These are phyloP conservation scores for Globisporangium lucens DNA, from an alignment of 352 stramenopile species.

Conservation along the genomic window DNA sequence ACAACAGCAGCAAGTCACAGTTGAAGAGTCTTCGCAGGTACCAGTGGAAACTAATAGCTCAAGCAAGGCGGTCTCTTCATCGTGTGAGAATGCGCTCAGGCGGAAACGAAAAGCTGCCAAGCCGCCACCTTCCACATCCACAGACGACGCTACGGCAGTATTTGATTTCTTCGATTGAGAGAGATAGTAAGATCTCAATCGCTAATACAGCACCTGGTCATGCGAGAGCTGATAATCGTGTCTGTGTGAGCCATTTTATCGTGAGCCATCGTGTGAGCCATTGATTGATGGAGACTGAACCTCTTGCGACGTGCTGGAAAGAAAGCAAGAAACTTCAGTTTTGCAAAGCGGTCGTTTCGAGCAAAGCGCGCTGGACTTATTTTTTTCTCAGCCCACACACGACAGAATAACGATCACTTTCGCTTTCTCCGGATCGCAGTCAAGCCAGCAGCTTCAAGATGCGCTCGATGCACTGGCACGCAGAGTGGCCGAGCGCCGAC, in stretches of 20 bases:
- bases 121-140: neutral
- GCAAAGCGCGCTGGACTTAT: neutral
- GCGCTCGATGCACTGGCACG: conserved; percentile 5
- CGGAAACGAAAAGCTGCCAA: neutral
- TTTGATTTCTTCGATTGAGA: conserved; percentile 4
- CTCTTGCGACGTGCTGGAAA: neutral
- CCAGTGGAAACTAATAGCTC: neutral
- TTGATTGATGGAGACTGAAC: neutral
- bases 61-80: neutral
- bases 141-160: neutral
- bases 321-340: conserved; percentile 1
- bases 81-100: neutral
- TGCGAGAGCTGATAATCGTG: neutral
- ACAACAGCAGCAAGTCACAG: neutral
- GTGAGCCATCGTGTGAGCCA: neutral
- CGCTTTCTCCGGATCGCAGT: neutral
- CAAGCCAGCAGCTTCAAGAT: neutral
- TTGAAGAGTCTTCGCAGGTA: neutral
- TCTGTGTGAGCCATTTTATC: neutral
- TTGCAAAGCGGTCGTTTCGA: neutral
- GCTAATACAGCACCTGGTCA: neutral
- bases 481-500: conserved; percentile 19
- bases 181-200: neutral
- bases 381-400: neutral
- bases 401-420: neutral